A percentile compares a stretch with the other conserved stretches of the same genome.
phyloP scores from a whole-genome alignment of 2,329 filamentous ascomycete genomes.

The Stachybotrys chartarum region DNA sequence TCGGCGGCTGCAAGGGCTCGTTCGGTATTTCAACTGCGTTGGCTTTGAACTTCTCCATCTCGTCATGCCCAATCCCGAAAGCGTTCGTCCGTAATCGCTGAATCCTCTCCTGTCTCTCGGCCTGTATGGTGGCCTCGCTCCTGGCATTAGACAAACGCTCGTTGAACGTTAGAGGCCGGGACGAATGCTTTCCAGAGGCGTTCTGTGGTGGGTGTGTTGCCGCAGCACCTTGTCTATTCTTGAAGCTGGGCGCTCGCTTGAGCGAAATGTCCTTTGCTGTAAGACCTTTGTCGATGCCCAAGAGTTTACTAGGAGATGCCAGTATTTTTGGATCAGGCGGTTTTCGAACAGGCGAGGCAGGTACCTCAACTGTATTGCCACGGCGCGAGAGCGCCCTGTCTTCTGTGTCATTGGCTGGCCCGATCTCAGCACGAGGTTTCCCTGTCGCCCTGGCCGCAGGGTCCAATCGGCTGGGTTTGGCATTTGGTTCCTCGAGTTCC shows the following conservation, averaged over 20 bases:
- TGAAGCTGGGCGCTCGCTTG: slow-evolving; percentile 57
- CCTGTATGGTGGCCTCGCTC: slow-evolving; percentile 42
- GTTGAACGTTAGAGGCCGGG: slow-evolving; percentile 61
- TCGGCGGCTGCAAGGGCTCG: slow-evolving; percentile 36
- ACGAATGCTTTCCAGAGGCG: slow-evolving; percentile 16
- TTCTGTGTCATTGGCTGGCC: neutral
- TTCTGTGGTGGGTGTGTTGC: neutral
- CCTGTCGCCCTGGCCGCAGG: slow-evolving; percentile 1
- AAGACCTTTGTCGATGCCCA: slow-evolving; percentile 87
- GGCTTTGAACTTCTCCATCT: slow-evolving; percentile 53
- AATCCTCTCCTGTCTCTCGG: slow-evolving; percentile 45
- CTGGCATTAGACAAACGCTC: slow-evolving; percentile 73
- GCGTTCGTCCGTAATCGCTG: slow-evolving; percentile 45
- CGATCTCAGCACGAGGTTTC: neutral
- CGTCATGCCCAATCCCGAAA: slow-evolving; percentile 49
- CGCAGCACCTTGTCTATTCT: slow-evolving; percentile 4
- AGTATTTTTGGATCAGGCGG: slow-evolving; percentile 42
- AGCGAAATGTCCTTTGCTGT: slow-evolving; percentile 77
- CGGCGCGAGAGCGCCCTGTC: neutral
- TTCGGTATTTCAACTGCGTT: slow-evolving; percentile 49
- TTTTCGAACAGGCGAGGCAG: slow-evolving; percentile 63
- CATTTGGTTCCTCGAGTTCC: slow-evolving; percentile 3
- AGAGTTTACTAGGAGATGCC: slow-evolving; percentile 69
- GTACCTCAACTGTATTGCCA: slow-evolving; percentile 58
- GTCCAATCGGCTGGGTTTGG: slow-evolving; percentile 8